Evolutionary conservation across 78 protist species (phyloP).

Genomic region (Pelomyxa schiedti): DNA sequence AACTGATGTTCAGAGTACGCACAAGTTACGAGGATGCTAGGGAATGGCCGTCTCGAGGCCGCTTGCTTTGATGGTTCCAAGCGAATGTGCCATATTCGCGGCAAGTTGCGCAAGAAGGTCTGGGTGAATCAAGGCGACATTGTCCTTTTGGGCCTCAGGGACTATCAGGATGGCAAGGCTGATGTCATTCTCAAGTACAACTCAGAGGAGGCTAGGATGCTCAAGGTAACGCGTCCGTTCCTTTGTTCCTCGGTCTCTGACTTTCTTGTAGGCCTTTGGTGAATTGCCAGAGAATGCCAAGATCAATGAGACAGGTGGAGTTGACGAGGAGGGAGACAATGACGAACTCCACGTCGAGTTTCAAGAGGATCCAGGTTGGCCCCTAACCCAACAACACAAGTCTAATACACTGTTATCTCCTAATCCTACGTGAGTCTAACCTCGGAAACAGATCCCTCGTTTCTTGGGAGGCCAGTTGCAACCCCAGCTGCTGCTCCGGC

Average conservation of each 20-base stretch:
- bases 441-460: too few relatives aligned
- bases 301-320: constrained; percentile 46
- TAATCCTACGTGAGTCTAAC: too few relatives aligned
- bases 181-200: constrained; percentile 92
- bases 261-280: too few relatives aligned
- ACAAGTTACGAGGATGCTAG: constrained; percentile 84
- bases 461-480: too few relatives aligned
- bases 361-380: too few relatives aligned
- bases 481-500: too few relatives aligned
- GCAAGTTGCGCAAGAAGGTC: constrained; percentile 84
- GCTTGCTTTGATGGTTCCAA: constrained; percentile 87
- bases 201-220: constrained; percentile 87
- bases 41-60: constrained; percentile 94
- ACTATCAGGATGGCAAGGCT: constrained; percentile 90
- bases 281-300: constrained; percentile 82
- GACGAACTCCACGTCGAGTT: constrained; percentile 46
- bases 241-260: too few relatives aligned
- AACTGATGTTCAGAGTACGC: constrained; percentile 74
- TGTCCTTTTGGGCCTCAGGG: constrained; percentile 84
- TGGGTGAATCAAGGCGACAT: constrained; percentile 82
- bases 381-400: too few relatives aligned
- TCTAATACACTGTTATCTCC: too few relatives aligned
- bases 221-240: constrained; percentile 37
- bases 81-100: constrained; percentile 91
- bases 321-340: constrained; percentile 30